Base-by-base conservation (phyloP, 352 stramenopile genomes). In the Proteromonas lacertae region DNA sequence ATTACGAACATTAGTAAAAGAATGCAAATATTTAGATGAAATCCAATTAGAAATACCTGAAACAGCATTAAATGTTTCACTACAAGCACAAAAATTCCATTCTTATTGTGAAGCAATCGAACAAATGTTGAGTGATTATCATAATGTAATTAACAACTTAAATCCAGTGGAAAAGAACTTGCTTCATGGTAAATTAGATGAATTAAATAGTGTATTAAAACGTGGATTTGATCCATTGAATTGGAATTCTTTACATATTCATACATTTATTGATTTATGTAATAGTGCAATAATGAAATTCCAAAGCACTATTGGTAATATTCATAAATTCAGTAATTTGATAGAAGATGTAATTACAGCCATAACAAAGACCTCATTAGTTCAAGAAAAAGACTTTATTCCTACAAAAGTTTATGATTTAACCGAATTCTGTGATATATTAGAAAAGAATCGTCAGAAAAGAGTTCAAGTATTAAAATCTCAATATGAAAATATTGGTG, bases 241-340 rank as follows among this genome's bases (percentile, higher is more conserved):
- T 2, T 96, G 83, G 83, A 94, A 80, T n/a, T 93, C 77, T 33
- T 89, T 96, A 76, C 95, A 96, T 48, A 95, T 96, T 37, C 79
- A 95, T 45, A 64, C 69, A 4, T 94, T 94, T 52, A 95, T 94
- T 48, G 80, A 96, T 45, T 90, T 95, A 29, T 90, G 94, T 43
- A 79, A 94, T 51, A 94, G 93, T 55, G 73, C 81, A 2, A 86
- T 96, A 36, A 79, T 94, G 51, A 93, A 93, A 44, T 93, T 93
- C 51, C 72, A 95, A 46, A 86, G 88, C 25, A 84, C 90, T 32
- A 80, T 95, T 16, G 83, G 65, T 24, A 89, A 90, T 80, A 75
- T 92, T 17, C 73, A 89, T 47, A 92, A 92, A 45, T 81, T 61
- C 44, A 72, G 62, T 36, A 74, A 75, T 35, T 88, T 88, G 69